phyloP scores from a whole-genome alignment of 306 rosid species.

The Trifolium subterraneum region DNA sequence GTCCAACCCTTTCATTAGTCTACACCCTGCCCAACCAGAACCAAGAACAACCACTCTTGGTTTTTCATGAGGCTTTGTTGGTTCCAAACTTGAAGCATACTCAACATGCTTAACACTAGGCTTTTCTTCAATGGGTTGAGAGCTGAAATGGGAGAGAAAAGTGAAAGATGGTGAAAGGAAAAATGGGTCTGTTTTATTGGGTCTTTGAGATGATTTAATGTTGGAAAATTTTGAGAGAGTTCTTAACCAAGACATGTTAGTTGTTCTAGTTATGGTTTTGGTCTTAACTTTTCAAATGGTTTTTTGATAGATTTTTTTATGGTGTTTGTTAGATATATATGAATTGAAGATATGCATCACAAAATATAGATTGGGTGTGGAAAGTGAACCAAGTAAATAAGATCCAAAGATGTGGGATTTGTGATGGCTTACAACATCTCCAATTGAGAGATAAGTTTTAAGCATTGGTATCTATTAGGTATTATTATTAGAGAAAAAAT shows the following conservation, averaged over 20 bases:
- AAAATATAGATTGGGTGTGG: conserved; percentile 36
- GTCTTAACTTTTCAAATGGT: conserved; percentile 32
- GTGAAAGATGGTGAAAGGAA: conserved; percentile 39
- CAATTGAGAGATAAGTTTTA: no score
- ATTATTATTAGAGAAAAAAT: no score
- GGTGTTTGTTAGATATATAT: background rate
- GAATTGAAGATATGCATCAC: conserved; percentile 39
- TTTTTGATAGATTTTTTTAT: conserved; percentile 12
- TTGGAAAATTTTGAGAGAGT: conserved; percentile 57
- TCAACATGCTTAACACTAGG: conserved; percentile 37
- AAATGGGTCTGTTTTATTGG: conserved; percentile 47
- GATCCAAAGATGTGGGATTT: conserved; percentile 12
- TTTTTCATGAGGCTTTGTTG: conserved; percentile 72
- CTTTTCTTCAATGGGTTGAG: conserved; percentile 43
- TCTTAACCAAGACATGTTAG: conserved; percentile 73
- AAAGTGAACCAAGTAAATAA: conserved; percentile 16
- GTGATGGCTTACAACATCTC: no score
- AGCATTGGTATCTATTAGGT: no score
- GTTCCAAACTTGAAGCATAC: conserved; percentile 49
- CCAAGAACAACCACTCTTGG: conserved; percentile 89
- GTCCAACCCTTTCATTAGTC: conserved; percentile 81
- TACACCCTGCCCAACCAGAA: conserved; percentile 91
- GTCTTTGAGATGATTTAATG: conserved; percentile 44
- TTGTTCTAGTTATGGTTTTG: conserved; percentile 1
- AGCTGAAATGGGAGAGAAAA: conserved; percentile 51